Evolutionary conservation across 805 yeast species (phyloP), one percentile per base, ranked within the genome.

Genomic region (Saccharomycopsis javanensis): DNA sequence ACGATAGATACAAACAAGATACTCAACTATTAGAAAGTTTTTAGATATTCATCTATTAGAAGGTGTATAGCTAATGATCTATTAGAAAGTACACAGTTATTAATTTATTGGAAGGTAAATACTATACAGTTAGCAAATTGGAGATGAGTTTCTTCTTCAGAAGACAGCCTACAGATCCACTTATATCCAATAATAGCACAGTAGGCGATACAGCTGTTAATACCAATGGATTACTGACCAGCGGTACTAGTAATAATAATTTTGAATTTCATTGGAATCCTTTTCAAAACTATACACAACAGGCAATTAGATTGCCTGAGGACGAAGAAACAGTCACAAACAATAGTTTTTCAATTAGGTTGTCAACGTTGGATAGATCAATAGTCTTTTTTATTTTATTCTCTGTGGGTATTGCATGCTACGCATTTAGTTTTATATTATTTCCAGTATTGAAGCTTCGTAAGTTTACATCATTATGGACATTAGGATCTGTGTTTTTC

Each of bases 381-480:
- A 67, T 88, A 28, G 83, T 92, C 4, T 92, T 94, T 66, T 79
- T 82, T 20, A 80, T 86, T 55, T 88, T 96, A 64, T 72, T 94
- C 3, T 75, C 79, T 0, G 94, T 91, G 0, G 80, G 97, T 0
- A 71, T 78, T n/a, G 81, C 85, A 1, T 89, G 97, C 66, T 94
- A 92, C 69, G 77, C 83, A 11, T 69, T 92, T 28, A 88, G 97
- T 62, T 79, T 92, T 61, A 81, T 89, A 51, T 71, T 92, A 64
- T 84, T 94, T 69, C 99, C 99, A 0, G 90, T 92, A 15, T 73
- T 90, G 54, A 85, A 87, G 64, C 99, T 98, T 15, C 77, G 96
- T 53, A 94, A 94, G 69, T 92, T 94, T 68, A 97, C 96, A 11
- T 73, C 83, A 63, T 67, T 86, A 34, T 94, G 99, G 98, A 82